Percentiles rank a stretch among this genome's conserved stretches.
These are phyloP conservation scores for Fusarium compactum DNA, from an alignment of 2,329 filamentous ascomycete species.

Conservation along the genomic window DNA sequence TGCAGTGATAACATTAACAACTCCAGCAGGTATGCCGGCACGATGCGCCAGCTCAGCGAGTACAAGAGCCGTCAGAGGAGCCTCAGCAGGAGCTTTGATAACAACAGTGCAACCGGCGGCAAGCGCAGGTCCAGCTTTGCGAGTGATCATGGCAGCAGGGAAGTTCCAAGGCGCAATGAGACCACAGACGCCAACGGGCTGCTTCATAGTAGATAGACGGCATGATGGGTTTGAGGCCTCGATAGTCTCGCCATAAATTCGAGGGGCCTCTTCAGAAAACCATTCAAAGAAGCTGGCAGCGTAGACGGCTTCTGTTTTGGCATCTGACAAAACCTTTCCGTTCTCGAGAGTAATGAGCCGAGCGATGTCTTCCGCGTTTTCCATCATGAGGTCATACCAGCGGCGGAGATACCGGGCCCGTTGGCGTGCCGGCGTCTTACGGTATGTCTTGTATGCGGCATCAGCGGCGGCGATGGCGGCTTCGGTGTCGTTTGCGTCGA, in stretches of 20 bases:
- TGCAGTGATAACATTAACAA: slow-evolving; percentile 87
- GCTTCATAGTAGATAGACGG: slow-evolving; percentile 55
- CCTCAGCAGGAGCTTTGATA: slow-evolving; percentile 88
- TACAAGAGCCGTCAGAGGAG: slow-evolving; percentile 87
- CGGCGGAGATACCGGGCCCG: slow-evolving; percentile 70
- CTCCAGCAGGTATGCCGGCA: slow-evolving; percentile 87
- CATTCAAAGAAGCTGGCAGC: slow-evolving; percentile 72
- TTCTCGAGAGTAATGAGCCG: slow-evolving; percentile 78
- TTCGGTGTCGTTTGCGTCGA: slow-evolving; percentile 75
- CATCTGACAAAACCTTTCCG: slow-evolving; percentile 74
- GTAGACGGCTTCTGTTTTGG: slow-evolving; percentile 68
- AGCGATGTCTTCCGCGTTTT: slow-evolving; percentile 74
- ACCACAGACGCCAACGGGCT: slow-evolving; percentile 53
- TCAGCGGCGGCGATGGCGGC: slow-evolving; percentile 77
- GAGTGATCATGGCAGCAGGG: slow-evolving; percentile 64
- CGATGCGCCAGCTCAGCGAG: slow-evolving; percentile 84
- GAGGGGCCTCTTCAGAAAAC: slow-evolving; percentile 74
- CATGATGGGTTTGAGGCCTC: slow-evolving; percentile 70
- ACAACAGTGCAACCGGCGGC: slow-evolving; percentile 83
- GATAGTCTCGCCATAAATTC: slow-evolving; percentile 60
- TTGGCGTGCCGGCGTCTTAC: slow-evolving; percentile 69
- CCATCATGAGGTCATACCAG: slow-evolving; percentile 75
- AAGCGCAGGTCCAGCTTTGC: slow-evolving; percentile 65
- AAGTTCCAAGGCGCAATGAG: slow-evolving; percentile 67
- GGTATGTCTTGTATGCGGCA: slow-evolving; percentile 68